Base-by-base conservation (phyloP, 2,329 filamentous ascomycete genomes). In the Cladophialophora chaetospira region DNA sequence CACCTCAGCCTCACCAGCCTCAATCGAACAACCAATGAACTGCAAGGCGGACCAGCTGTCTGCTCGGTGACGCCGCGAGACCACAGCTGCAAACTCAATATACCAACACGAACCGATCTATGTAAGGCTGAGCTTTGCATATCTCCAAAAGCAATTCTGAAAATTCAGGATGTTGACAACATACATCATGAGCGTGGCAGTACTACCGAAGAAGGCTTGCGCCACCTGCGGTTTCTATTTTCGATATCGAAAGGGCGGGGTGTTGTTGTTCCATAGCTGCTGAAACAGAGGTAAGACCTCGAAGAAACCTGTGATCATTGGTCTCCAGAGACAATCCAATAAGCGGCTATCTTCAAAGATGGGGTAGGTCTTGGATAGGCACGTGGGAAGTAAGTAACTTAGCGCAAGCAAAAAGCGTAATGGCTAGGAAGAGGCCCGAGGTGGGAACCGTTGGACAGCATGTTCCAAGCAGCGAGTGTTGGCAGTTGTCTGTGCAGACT, bases 1-100 rank as follows among this genome's bases (percentile, higher is more conserved):
- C 48, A 51, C 36, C 13, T 25, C n/a, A n/a, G n/a, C n/a, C n/a
- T n/a, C n/a, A n/a, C 33, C 36, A 51, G 48, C 48, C 48, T 51
- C 48, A 51, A 33, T 42, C 4, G 4, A 17, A 26, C 9, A 11
- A n/a, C 48, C 48, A 51, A 51, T 51, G 17, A 51, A n/a, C 4
- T n/a, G 42, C 13, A 13, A 26, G 23, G 26, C 4, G 35, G 8
- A 11, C 8, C 5, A 13, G 3, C 21, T 3, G 15, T 44, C 9
- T 25, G 9, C 8, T 44, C 42, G 42, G 42, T 11, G 19, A 44
- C 42, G 10, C 42, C 42, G 42, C 10, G 17, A 21, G 23, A 6
- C 19, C n/a, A 15, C 40, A 43, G 21, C 40, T 43, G 42, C 21
- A 44, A 44, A 40, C 36, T 21, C 17, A 40, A 40, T 19, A 40